Evolutionary conservation across 2,329 filamentous ascomycete species (phyloP).

Genomic region (Metarhizium rileyi): DNA sequence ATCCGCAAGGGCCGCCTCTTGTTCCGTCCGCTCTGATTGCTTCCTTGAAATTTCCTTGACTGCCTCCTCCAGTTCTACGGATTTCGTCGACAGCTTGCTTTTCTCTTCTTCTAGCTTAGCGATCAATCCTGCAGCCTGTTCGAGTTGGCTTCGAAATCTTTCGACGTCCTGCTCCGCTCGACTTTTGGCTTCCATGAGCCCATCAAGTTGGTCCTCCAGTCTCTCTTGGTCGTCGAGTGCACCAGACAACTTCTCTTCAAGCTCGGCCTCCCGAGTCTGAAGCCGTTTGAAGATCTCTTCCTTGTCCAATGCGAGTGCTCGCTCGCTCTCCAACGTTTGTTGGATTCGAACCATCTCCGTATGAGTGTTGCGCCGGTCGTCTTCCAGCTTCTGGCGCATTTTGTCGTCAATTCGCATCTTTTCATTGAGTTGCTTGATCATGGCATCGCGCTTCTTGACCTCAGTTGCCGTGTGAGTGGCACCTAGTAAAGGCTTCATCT

Average conservation of each 20-base stretch:
- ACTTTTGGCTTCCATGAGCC: constrained; percentile 80
- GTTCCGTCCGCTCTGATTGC: constrained; percentile 63
- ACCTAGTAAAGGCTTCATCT: constrained; percentile 91
- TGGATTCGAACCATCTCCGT: constrained; percentile 82
- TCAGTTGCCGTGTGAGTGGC: constrained; percentile 86
- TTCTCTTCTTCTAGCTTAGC: constrained; percentile 81
- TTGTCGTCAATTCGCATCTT: constrained; percentile 70
- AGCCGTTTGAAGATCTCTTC: constrained; percentile 98
- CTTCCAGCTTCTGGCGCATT: constrained; percentile 73
- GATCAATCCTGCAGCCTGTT: constrained; percentile 86
- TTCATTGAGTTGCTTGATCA: constrained; percentile 77
- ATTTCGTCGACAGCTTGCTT: constrained; percentile 55
- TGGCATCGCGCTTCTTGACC: constrained; percentile 89
- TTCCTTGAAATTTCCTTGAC: constrained; percentile 60
- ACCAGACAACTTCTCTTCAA: constrained; percentile 85
- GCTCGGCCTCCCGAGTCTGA: constrained; percentile 79
- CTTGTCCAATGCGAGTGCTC: constrained; percentile 91
- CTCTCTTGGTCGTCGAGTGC: constrained; percentile 91
- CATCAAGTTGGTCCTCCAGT: constrained; percentile 87
- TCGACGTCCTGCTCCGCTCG: constrained; percentile 78
- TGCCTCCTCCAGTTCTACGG: constrained; percentile 59
- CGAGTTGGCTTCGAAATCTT: constrained; percentile 67
- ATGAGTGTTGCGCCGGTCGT: constrained; percentile 81
- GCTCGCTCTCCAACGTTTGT: constrained; percentile 89
- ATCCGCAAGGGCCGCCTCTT: constrained; percentile 67